Conservation (phyloP, 495 filamentous ascomycete species). For the Margaritispora aquatica region DNA sequence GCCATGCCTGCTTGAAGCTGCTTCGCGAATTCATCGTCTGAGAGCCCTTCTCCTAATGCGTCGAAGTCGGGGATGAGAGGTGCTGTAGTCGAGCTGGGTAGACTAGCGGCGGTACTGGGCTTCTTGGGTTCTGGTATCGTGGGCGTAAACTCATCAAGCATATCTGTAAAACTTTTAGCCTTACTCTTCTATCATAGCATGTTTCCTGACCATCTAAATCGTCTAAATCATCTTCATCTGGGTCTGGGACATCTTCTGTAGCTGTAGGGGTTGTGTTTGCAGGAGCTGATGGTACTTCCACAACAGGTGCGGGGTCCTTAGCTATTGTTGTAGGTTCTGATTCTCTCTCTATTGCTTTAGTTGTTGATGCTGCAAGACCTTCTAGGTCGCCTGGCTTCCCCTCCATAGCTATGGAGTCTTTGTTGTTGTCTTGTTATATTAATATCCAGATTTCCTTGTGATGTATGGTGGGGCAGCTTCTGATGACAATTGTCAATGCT, state of each 20-base stretch:
- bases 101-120: slow-evolving; percentile 32
- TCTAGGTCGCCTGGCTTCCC: slow-evolving; percentile 18
- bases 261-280: not conserved
- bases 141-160: slow-evolving; percentile 82
- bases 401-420: slow-evolving; percentile 19
- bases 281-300: too few relatives aligned
- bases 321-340: slow-evolving; percentile 2
- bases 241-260: slow-evolving; percentile 47
- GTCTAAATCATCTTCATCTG: slow-evolving; percentile 82
- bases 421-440: not conserved
- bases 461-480: not conserved
- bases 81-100: slow-evolving; percentile 19
- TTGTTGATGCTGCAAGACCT: slow-evolving; percentile 5
- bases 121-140: slow-evolving; percentile 46
- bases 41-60: slow-evolving; percentile 22
- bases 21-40: slow-evolving; percentile 73
- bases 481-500: not conserved
- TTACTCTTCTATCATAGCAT: not conserved
- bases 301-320: not conserved
- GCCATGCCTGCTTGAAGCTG: slow-evolving; percentile 86
- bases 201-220: slow-evolving; percentile 71
- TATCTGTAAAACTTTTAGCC: slow-evolving; percentile 47
- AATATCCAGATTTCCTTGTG: not conserved
- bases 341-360: slow-evolving; percentile 14
- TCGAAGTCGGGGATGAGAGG: slow-evolving; percentile 3